These are phyloP conservation scores for Lachancea quebecensis DNA, from an alignment of 805 yeast genomes.

Conservation along the genomic window DNA sequence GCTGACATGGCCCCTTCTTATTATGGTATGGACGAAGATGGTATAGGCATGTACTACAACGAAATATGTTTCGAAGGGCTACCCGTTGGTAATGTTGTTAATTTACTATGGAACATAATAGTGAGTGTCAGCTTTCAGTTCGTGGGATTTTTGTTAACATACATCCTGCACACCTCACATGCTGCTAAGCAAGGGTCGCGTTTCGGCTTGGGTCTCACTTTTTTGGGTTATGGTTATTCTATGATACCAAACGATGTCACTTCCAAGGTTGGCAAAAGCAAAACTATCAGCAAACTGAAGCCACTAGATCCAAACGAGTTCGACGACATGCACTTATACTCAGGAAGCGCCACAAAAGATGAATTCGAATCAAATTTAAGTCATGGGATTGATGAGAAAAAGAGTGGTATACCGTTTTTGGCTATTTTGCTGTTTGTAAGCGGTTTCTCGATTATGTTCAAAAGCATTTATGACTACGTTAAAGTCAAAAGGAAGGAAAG, in stretches of 20 bases:
- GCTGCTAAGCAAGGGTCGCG: slow-evolving; percentile 95
- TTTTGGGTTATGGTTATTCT: slow-evolving; percentile 61
- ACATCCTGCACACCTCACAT: slow-evolving; percentile 88
- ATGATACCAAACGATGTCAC: slow-evolving; percentile 42
- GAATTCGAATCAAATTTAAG: slow-evolving; percentile 25
- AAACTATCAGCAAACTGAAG: slow-evolving; percentile 37
- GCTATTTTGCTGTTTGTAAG: slow-evolving; percentile 58
- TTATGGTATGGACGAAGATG: slow-evolving; percentile 84
- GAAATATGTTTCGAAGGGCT: slow-evolving; percentile 91
- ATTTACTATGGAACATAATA: slow-evolving; percentile 81
- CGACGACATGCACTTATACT: slow-evolving; percentile 33
- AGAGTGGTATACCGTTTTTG: slow-evolving; percentile 41
- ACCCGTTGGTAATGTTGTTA: slow-evolving; percentile 90
- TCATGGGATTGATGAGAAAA: slow-evolving; percentile 29
- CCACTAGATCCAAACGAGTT: slow-evolving; percentile 55
- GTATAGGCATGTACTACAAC: slow-evolving; percentile 52
- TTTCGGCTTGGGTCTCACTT: slow-evolving; percentile 82
- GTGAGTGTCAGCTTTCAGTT: slow-evolving; percentile 90
- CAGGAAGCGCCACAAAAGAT: slow-evolving; percentile 21
- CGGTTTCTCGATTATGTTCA: slow-evolving; percentile 59
- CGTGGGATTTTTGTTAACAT: slow-evolving; percentile 87
- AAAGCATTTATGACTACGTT: slow-evolving; percentile 64
- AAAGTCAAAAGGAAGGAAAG: slow-evolving; percentile 73
- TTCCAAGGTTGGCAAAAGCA: slow-evolving; percentile 27
- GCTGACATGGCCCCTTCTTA: slow-evolving; percentile 93